Evolutionary conservation across 1,139 yeast species (phyloP).

Genomic region (Scheffersomyces segobiensis): DNA sequence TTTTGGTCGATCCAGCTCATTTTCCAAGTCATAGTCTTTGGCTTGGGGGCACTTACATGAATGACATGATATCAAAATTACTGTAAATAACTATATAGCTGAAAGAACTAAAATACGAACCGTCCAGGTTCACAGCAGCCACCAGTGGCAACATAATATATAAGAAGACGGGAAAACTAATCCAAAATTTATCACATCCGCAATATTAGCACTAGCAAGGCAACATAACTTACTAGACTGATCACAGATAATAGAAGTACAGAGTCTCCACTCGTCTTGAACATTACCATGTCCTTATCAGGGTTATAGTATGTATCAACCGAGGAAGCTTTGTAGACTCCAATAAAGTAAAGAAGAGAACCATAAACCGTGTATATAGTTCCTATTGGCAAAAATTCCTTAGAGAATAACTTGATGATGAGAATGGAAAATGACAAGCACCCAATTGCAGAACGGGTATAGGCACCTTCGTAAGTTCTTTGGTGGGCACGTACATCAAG

Average conservation of each 20-base stretch:
- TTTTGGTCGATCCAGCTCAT: conserved; percentile 91
- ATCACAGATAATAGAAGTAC: conserved; percentile 44
- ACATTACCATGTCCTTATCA: conserved; percentile 38
- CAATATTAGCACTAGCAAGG: conserved; percentile 43
- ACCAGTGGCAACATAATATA: neutral
- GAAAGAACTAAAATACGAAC: neutral
- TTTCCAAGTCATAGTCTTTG: conserved; percentile 77
- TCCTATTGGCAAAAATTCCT: conserved; percentile 55
- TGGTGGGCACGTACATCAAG: conserved; percentile 61
- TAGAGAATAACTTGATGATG: conserved; percentile 52
- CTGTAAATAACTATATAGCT: conserved; percentile 24
- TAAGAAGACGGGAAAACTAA: neutral
- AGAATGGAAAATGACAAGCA: conserved; percentile 46
- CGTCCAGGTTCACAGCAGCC: neutral
- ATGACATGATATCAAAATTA: conserved; percentile 27
- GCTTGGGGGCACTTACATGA: conserved; percentile 58
- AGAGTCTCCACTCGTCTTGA: conserved; percentile 52
- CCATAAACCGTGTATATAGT: conserved; percentile 55
- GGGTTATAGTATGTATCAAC: conserved; percentile 51
- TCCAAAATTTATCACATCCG: conserved; percentile 24
- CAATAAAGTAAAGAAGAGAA: conserved; percentile 46
- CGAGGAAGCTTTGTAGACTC: conserved; percentile 44
- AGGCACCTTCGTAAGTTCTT: conserved; percentile 63
- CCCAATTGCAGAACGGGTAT: conserved; percentile 53
- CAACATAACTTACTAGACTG: conserved; percentile 47